These are phyloP conservation scores for Quercus bicolor DNA, from an alignment of 306 rosid genomes.

Conservation along the genomic window DNA sequence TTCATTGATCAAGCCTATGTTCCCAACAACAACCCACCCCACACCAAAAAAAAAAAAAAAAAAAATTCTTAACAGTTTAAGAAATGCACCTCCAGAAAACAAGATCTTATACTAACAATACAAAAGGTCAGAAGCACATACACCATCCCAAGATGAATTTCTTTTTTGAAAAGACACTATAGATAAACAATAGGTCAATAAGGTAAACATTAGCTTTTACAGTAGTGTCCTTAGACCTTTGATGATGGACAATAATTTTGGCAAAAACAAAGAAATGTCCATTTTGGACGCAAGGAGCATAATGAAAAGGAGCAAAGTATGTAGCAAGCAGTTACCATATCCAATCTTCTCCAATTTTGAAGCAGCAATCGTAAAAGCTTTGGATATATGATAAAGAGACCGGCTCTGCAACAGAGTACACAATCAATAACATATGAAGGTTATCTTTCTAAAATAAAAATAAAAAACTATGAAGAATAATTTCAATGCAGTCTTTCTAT, in stretches of 20 bases:
- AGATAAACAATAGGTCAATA: too few relatives aligned
- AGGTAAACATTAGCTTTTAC: too few relatives aligned
- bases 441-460: not conserved
- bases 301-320: not conserved
- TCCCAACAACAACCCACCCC: too few relatives aligned
- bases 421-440: conserved; percentile 24
- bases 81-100: too few relatives aligned
- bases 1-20: too few relatives aligned
- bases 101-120: too few relatives aligned
- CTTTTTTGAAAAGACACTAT: too few relatives aligned
- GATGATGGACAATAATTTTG: not conserved
- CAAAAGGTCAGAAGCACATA: too few relatives aligned
- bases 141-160: too few relatives aligned
- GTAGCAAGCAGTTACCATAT: conserved; percentile 40
- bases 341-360: conserved; percentile 96
- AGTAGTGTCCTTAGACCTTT: not conserved
- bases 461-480: not conserved
- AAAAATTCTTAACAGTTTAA: too few relatives aligned
- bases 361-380: conserved; percentile 88
- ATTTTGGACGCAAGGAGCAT: not conserved
- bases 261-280: not conserved
- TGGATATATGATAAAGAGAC: conserved; percentile 68
- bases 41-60: too few relatives aligned
- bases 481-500: not conserved
- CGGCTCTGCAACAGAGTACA: conserved; percentile 59